Conservation (phyloP, 805 yeast genomes). For the Pichia paraexigua region DNA sequence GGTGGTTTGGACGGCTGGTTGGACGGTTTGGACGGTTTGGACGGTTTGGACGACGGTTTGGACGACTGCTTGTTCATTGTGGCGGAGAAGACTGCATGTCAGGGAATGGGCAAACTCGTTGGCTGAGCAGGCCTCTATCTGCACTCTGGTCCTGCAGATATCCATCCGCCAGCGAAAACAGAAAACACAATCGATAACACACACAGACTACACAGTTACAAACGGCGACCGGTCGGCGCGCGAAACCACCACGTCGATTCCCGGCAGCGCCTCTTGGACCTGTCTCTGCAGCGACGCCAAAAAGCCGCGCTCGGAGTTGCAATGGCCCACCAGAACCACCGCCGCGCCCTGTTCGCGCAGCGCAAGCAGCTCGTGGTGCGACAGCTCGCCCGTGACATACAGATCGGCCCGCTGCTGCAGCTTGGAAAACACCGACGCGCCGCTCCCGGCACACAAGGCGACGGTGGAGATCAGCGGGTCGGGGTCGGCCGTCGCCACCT, state of each 20-base stretch:
- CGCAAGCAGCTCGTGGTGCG: conserved; percentile 83
- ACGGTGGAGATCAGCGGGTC: conserved; percentile 40
- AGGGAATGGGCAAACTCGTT: too few species aligned
- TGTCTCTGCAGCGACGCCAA: conserved; percentile 38
- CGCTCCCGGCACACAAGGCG: conserved; percentile 98
- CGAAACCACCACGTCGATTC: not conserved
- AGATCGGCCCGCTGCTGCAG: conserved; percentile 64
- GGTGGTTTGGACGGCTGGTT: not conserved
- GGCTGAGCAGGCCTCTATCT: too few species aligned
- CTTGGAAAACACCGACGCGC: conserved; percentile 66
- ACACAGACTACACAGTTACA: not conserved
- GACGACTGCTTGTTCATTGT: too few species aligned
- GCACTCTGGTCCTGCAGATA: too few species aligned
- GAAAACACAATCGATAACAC: not conserved
- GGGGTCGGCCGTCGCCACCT: conserved; percentile 29
- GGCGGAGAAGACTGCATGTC: too few species aligned
- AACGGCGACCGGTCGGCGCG: not conserved
- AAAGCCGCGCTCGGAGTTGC: conserved; percentile 90
- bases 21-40: too few species aligned
- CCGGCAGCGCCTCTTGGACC: not conserved
- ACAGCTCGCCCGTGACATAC: conserved; percentile 83
- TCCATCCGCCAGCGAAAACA: too few species aligned
- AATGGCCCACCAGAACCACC: conserved; percentile 77
- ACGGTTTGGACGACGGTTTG: too few species aligned
- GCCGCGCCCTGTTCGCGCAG: conserved; percentile 63